Conservation (phyloP, 129 eudicot species). For the Chrysanthemum makinoi region DNA sequence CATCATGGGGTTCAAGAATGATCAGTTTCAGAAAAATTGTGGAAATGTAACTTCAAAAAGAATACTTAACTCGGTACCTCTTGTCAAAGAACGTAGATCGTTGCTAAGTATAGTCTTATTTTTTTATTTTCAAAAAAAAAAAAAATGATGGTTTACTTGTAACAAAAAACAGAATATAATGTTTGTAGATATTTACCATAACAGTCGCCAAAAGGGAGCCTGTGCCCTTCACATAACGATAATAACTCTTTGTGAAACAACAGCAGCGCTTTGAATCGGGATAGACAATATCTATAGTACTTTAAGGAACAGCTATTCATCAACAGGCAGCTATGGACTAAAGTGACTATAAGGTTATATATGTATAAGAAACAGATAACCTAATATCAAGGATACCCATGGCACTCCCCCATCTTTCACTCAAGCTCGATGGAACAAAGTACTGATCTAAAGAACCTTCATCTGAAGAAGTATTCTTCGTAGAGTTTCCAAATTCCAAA, state of each 20-base stretch:
- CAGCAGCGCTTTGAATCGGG: slow-evolving; percentile 95
- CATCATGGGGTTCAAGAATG: slow-evolving; percentile 5
- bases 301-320: slow-evolving; percentile 31
- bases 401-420: slow-evolving; percentile 94
- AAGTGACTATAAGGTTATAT: background rate
- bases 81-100: background rate
- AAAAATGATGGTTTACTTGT: slow-evolving; percentile 4
- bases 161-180: slow-evolving; percentile 1
- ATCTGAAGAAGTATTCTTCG: slow-evolving; percentile 17
- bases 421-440: slow-evolving; percentile 67
- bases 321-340: background rate
- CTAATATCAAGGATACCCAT: slow-evolving; percentile 81
- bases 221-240: slow-evolving; percentile 91
- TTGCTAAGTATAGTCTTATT: background rate
- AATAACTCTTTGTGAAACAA: slow-evolving; percentile 96
- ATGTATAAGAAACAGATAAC: background rate
- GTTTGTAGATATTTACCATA: slow-evolving; percentile 39
- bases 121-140: slow-evolving; percentile 8
- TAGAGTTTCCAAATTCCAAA: slow-evolving; percentile 48
- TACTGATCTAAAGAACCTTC: slow-evolving; percentile 37
- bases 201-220: slow-evolving; percentile 88
- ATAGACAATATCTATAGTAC: slow-evolving; percentile 75
- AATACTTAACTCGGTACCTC: background rate
- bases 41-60: slow-evolving; percentile 1
- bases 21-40: background rate